phyloP scores from a whole-genome alignment of 108 stramenopile species.

The Nitzschia sp. region DNA sequence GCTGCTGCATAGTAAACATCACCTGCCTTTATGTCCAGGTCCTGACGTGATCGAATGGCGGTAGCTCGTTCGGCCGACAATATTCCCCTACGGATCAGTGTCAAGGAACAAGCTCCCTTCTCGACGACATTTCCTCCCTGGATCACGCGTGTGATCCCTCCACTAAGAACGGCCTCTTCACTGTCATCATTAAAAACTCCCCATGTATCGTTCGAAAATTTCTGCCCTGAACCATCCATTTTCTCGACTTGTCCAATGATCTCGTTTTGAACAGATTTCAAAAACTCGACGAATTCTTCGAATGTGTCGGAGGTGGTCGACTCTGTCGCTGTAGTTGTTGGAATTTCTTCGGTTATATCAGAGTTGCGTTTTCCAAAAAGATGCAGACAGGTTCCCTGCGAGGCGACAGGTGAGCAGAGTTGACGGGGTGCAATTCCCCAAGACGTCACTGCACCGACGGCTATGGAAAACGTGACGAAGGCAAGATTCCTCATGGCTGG shows the following conservation, averaged over 20 bases:
- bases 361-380: too few species aligned
- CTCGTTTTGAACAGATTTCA: constrained; percentile 50
- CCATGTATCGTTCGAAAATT: constrained; percentile 76
- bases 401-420: too few species aligned
- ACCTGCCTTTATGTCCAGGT: constrained; percentile 61
- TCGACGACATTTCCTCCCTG: constrained; percentile 87
- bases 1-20: constrained; percentile 90
- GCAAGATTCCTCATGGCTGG: too few species aligned
- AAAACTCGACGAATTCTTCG: constrained; percentile 62
- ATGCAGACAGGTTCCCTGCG: too few species aligned
- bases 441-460: too few species aligned
- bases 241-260: constrained; percentile 77
- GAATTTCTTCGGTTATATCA: background rate
- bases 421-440: too few species aligned
- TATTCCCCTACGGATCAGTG: constrained; percentile 65
- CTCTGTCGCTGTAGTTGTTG: background rate
- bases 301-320: constrained; percentile 36
- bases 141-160: constrained; percentile 88
- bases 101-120: constrained; percentile 93
- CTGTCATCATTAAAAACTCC: constrained; percentile 49
- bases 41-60: constrained; percentile 71
- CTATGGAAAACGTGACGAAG: too few species aligned
- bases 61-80: constrained; percentile 76
- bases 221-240: constrained; percentile 51
- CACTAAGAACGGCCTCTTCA: constrained; percentile 22